These are phyloP conservation scores for Coffea eugenioides DNA, from an alignment of 257 asterid genomes.

Conservation along the genomic window DNA sequence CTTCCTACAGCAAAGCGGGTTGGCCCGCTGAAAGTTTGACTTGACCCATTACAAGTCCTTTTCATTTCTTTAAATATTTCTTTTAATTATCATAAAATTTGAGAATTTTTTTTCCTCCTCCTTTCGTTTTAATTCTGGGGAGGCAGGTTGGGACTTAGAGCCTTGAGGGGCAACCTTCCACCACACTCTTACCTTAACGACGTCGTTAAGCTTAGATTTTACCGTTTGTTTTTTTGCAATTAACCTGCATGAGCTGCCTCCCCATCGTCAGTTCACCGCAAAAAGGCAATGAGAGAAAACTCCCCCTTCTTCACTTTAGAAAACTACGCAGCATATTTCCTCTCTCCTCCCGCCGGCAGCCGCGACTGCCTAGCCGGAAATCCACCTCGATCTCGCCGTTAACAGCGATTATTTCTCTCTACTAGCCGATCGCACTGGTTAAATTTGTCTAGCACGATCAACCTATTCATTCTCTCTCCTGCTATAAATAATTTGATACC, in stretches of 20 bases:
- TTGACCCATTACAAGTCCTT: not conserved
- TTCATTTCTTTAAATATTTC: too few species aligned
- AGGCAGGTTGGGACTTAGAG: too few species aligned
- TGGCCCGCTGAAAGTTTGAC: not conserved
- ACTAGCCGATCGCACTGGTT: not conserved
- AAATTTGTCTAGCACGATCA: not conserved
- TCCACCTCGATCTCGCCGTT: conserved; percentile 15
- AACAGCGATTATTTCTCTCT: not conserved
- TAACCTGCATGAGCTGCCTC: not conserved
- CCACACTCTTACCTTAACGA: conserved; percentile 30
- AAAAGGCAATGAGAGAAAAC: not conserved
- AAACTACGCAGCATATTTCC: conserved; percentile 9
- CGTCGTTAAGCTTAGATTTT: conserved; percentile 29
- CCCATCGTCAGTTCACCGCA: conserved; percentile 2
- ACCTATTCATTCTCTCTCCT: not conserved
- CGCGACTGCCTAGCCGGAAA: conserved; percentile 9
- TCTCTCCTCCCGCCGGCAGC: conserved; percentile 7
- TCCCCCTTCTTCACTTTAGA: not conserved
- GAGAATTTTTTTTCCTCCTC: too few species aligned
- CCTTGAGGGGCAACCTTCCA: conserved; percentile 11
- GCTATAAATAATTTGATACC: not conserved
- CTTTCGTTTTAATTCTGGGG: too few species aligned
- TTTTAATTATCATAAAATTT: too few species aligned
- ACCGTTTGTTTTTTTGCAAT: too few species aligned
- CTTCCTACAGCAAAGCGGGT: not conserved